Evolutionary conservation across 2,329 filamentous ascomycete genomes (phyloP), one percentile per base, ranked within the genome.

Genomic region (Pseudogymnoascus sp.): DNA sequence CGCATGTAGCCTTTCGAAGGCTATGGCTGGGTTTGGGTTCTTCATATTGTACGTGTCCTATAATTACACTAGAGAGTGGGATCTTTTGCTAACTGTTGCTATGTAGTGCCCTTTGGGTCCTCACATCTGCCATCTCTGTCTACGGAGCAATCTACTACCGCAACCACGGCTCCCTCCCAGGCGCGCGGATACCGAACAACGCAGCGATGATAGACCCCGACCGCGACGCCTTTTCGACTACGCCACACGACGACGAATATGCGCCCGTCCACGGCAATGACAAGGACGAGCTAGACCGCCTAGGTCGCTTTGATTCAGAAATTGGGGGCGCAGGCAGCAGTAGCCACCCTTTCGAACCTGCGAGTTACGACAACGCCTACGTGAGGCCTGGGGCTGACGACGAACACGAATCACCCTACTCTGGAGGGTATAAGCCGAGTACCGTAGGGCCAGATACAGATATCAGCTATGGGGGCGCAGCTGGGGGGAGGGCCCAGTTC

Each of bases 181-280:
- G 85, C 14, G 66, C 66, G 14, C 84, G 69, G 77, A 77, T 60
- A 30, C 71, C 70, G 1, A 67, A 64, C 33, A 73, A 72, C 60
- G 69, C 71, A 2, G 66, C 76, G 71, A 69, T 83, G 75, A 87
- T 87, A 67, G 85, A 88, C 71, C 85, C 85, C 0, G 85, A 88
- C 73, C 87, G 87, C 77, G 84, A 85, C 28, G 85, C 85, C 64
- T 88, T 88, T n/a, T 86, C 84, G 62, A 86, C 85, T 73, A 83
- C 83, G 12, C 83, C 84, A n/a, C 82, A 85, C 69, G 84, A 85
- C 68, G 85, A 88, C 66, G 85, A 87, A 45, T 88, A 88, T 69
- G 82, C 84, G 60, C 83, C 82, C 12, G 80, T 87, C 65, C 79
- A 85, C 72, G 77, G 79, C 74, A 78, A 83, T 63, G 80, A 84